Base-by-base conservation (phyloP, 805 yeast species). In the Yarrowia phangngaensis region DNA sequence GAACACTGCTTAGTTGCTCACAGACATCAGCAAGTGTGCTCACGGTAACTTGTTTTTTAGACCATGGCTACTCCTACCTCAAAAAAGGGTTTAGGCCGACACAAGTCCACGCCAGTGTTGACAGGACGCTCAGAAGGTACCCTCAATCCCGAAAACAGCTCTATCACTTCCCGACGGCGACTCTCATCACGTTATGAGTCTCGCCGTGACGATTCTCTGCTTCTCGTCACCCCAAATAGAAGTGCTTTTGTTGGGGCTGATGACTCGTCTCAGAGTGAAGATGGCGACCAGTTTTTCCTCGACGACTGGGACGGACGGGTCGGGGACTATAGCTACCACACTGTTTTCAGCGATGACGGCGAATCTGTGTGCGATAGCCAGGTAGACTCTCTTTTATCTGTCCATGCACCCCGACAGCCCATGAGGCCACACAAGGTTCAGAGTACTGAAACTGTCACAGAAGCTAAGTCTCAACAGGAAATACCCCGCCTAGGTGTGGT, bases 191-290 rank as follows among this genome's bases (percentile, higher is more conserved):
- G 15, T 22, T n/a, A 24, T 20, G 16, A n/a, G 24, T 12, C n/a
- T 4, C 15, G 15, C 15, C 26, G 16, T 13, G 45, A 38, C 45
- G 19, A n/a, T 13, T 38, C 45, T 13, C 17, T 13, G 24, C 32
- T 13, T 38, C 32, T 27, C 19, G 32, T 32, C 13, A 38, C 45
- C 45, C 45, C 45, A 15, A 32, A 38, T 19, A 13, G 45, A 19
- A 38, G 45, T 11, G 45, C n/a, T 12, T 38, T 38, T 14, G 14
- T 38, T 38, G 45, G 45, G 45, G 45, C 45, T 27, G 32, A 27
- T 9, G 32, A 27, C 5, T 22, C 28, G 15, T 22, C 30, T 11
- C 12, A 6, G 6, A 36, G 43, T 14, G 43, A 24, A 5, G 14
- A 5, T 8, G 31, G 16, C 6, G 32, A 38, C 45, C 31, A 27